Evolutionary conservation across 306 rosid genomes (phyloP).

Genomic region (Ormosia semicastrata): DNA sequence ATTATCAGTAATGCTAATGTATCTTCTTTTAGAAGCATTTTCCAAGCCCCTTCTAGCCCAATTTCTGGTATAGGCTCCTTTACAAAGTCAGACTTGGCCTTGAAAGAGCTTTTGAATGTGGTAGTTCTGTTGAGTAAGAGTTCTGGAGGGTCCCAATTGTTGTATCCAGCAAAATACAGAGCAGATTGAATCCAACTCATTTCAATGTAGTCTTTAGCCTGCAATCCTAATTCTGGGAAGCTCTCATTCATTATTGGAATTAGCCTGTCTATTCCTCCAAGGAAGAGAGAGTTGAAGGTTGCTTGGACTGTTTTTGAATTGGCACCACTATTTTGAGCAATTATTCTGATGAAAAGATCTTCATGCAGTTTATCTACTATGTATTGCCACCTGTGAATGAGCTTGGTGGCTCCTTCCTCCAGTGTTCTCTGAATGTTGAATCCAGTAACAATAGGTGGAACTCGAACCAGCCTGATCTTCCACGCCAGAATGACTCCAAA

Average conservation of each 20-base stretch:
- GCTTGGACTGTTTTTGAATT: slow-evolving; percentile 2
- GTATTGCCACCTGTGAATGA: slow-evolving; percentile 39
- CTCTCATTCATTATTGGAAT: slow-evolving; percentile 42
- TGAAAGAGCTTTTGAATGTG: slow-evolving; percentile 43
- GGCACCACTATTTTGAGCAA: slow-evolving; percentile 39
- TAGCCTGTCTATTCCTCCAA: slow-evolving; percentile 43
- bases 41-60: slow-evolving; percentile 48
- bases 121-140: slow-evolving; percentile 42
- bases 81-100: slow-evolving; percentile 63
- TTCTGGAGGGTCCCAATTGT: slow-evolving; percentile 27
- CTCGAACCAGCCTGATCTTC: slow-evolving; percentile 47
- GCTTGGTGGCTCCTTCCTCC: slow-evolving; percentile 35
- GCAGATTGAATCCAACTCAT: slow-evolving; percentile 60
- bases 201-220: slow-evolving; percentile 52
- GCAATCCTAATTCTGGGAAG: slow-evolving; percentile 54
- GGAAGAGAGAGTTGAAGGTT: slow-evolving; percentile 26
- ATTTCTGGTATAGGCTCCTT: slow-evolving; percentile 41
- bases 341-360: slow-evolving; percentile 54
- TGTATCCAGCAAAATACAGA: slow-evolving; percentile 40
- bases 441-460: slow-evolving; percentile 43
- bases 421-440: slow-evolving; percentile 38
- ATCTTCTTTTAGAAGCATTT: slow-evolving; percentile 43
- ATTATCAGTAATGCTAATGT: slow-evolving; percentile 23
- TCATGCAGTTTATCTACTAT: slow-evolving; percentile 40
- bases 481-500: slow-evolving; percentile 56